Conservation (phyloP, 2,329 filamentous ascomycete species). For the Penicillium sp. region DNA sequence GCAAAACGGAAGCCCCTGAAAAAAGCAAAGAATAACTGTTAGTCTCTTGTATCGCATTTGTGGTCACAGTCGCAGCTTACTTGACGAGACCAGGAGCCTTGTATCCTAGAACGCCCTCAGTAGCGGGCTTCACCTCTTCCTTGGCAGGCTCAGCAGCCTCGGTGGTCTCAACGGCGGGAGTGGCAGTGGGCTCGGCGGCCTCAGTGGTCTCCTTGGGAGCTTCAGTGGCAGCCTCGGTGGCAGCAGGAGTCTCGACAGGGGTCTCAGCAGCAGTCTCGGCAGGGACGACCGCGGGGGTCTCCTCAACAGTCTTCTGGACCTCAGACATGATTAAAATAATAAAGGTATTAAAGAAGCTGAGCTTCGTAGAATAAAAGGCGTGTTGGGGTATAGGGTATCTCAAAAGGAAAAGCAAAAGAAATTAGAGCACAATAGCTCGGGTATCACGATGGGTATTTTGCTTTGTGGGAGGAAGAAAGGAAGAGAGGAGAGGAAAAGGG, state of each 20-base stretch:
- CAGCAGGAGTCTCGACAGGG: conserved; percentile 10
- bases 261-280: conserved; percentile 12
- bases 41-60: neutral
- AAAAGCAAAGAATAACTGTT: conserved; percentile 18
- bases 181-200: conserved; percentile 8
- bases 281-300: conserved; percentile 20
- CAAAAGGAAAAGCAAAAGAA: conserved; percentile 21
- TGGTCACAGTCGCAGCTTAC: conserved; percentile 47
- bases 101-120: conserved; percentile 79
- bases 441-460: conserved; percentile 21
- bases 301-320: conserved; percentile 22
- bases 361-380: conserved; percentile 13
- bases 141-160: conserved; percentile 15
- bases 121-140: conserved; percentile 57
- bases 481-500: conserved; percentile 17
- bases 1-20: conserved; percentile 74
- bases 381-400: conserved; percentile 21
- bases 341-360: conserved; percentile 20
- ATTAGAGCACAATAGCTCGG: conserved; percentile 23
- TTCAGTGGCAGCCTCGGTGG: conserved; percentile 7
- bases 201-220: conserved; percentile 12
- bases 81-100: conserved; percentile 84
- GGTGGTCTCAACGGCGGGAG: conserved; percentile 9
- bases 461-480: conserved; percentile 13
- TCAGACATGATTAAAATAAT: conserved; percentile 25